These are phyloP conservation scores for Mortierella sp. DNA, from an alignment of 371 early-diverging fungal genomes.

Conservation along the genomic window DNA sequence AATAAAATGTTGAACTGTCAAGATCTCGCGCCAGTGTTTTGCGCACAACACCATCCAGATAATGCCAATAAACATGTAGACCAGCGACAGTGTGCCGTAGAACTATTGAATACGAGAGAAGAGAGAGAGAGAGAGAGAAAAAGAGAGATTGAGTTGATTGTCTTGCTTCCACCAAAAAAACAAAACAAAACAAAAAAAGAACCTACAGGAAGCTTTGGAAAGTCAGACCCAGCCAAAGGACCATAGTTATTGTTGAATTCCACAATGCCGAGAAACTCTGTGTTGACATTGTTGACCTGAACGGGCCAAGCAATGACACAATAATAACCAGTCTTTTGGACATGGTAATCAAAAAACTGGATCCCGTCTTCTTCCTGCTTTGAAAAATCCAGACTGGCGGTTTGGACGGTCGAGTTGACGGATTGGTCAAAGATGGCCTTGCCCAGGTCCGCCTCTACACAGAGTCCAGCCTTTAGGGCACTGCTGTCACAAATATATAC, in stretches of 20 bases:
- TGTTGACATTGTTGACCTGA: constrained; percentile 11
- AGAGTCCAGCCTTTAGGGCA: constrained; percentile 58
- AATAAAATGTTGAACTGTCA: constrained; percentile 91
- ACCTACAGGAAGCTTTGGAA: constrained; percentile 83
- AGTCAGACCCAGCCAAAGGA: constrained; percentile 83
- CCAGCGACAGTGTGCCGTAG: constrained; percentile 73
- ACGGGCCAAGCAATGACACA: constrained; percentile 61
- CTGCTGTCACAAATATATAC: constrained; percentile 61
- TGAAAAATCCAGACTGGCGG: constrained; percentile 31
- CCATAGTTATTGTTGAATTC: constrained; percentile 87
- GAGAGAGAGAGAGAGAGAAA: constrained; percentile 11
- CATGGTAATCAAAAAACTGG: constrained; percentile 58
- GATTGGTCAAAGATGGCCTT: constrained; percentile 53
- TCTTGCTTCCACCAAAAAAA: neutral
- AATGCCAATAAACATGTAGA: constrained; percentile 77
- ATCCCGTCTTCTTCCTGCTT: constrained; percentile 19
- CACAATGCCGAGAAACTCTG: constrained; percentile 66
- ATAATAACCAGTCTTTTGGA: constrained; percentile 76
- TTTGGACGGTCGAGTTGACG: constrained; percentile 57
- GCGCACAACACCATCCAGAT: constrained; percentile 83
- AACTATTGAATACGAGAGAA: constrained; percentile 56
- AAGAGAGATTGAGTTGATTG: neutral
- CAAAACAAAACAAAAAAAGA: neutral
- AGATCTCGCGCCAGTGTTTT: constrained; percentile 85
- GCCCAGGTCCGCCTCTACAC: constrained; percentile 56